Evolutionary conservation across 2,329 filamentous ascomycete genomes (phyloP), one percentile per base, ranked within the genome.

Genomic region (Shiraia sp.): DNA sequence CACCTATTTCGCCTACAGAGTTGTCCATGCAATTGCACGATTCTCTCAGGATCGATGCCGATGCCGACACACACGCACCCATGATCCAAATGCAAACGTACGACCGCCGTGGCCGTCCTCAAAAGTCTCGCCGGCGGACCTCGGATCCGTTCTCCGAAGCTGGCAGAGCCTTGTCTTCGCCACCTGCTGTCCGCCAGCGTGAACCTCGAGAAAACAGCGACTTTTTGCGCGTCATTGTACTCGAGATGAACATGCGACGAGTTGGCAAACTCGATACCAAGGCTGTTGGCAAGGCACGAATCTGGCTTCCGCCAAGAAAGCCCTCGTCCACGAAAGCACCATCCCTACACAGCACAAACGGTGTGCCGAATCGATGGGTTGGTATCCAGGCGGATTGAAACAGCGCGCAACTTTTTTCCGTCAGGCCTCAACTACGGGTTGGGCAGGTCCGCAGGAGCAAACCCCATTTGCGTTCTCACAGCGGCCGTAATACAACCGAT

Each of bases 221-320:
- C 55, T 85, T 85, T 59, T 66, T 85, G 32, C 77, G 82, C 25
- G 77, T 85, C 50, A 80, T 84, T 12, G 82, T 85, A 9, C 71
- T 85, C 33, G 82, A 85, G 65, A 83, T 85, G 81, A 84, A 85
- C 61, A 85, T 85, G 82, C 76, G 81, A 26, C 76, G 81, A 30
- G 74, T 73, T 46, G 82, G 82, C 40, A 85, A 85, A 66, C 69
- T 85, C 31, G 79, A 81, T 47, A 70, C 78, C 30, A 77, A 78
- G 38, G 68, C 68, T 16, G 72, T 76, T 12, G 79, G 80, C 14
- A 73, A 75, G 49, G 82, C 82, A 17, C 75, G 75, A 41, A 74
- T 84, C 45, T 84, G 80, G 79, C 65, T 85, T 31, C 81, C 82
- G 26, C 81, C 82, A 31, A 74, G 82, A 47, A 71, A 74, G 50